Conservation (phyloP, 768 basidiomycete species). For the Russula sp. region DNA sequence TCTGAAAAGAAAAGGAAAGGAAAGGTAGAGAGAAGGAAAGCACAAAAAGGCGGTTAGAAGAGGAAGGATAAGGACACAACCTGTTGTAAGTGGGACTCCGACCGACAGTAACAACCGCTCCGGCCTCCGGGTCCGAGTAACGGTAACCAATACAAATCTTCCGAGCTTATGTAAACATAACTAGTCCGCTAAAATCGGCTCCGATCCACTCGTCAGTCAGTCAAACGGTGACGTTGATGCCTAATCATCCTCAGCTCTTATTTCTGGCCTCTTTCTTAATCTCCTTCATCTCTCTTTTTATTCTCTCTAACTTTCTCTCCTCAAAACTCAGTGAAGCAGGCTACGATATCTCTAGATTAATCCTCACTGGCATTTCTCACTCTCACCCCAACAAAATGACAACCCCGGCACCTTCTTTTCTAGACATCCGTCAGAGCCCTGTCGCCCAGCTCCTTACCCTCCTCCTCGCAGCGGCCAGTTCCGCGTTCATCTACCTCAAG, state of each 20-base stretch:
- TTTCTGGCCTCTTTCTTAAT: constrained; percentile 50
- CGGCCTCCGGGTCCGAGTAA: too few species aligned
- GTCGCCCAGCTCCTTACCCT: constrained; percentile 46
- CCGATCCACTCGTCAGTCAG: not conserved
- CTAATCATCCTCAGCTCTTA: constrained; percentile 49
- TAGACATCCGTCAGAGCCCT: constrained; percentile 33
- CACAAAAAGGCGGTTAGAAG: constrained; percentile 3
- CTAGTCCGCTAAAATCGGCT: constrained; percentile 1
- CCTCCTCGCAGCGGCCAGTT: constrained; percentile 44
- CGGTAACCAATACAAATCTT: not conserved
- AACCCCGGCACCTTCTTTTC: constrained; percentile 15
- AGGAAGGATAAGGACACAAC: constrained; percentile 12
- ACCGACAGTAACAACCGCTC: too few species aligned
- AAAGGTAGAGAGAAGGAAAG: not conserved
- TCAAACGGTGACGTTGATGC: constrained; percentile 45
- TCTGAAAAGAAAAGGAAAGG: constrained; percentile 11
- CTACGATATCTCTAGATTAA: constrained; percentile 52
- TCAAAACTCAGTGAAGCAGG: constrained; percentile 45
- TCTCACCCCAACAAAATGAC: constrained; percentile 23
- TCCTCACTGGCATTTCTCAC: constrained; percentile 54
- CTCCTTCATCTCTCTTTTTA: constrained; percentile 44
- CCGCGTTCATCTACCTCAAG: constrained; percentile 49
- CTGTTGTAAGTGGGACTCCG: not conserved
- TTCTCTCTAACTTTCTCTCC: constrained; percentile 38
- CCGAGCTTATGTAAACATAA: not conserved